These are phyloP conservation scores for Didymella keratinophila DNA, from an alignment of 2,329 filamentous ascomycete genomes.

Conservation along the genomic window DNA sequence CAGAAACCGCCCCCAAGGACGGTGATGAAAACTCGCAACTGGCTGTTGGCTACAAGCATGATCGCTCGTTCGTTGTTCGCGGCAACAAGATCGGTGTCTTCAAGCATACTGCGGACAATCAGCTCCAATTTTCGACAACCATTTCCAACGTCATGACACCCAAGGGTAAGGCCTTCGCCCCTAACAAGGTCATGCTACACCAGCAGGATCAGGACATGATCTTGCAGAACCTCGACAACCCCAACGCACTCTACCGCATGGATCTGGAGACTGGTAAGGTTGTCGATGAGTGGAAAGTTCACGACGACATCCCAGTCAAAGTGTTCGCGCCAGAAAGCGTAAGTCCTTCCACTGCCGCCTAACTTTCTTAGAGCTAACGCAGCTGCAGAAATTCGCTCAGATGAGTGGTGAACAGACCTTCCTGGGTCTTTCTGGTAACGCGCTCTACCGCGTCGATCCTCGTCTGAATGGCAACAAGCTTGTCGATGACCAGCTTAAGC, in stretches of 20 bases:
- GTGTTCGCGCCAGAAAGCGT: conserved; percentile 90
- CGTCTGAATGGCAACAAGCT: conserved; percentile 90
- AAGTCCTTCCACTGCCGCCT: conserved; percentile 36
- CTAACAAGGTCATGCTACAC: conserved; percentile 96
- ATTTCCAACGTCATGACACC: conserved; percentile 96
- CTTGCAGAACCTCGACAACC: conserved; percentile 80
- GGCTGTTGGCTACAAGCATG: conserved; percentile 95
- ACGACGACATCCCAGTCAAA: conserved; percentile 92
- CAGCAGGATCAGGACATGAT: conserved; percentile 90
- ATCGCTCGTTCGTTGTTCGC: conserved; percentile 94
- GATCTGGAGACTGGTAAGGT: conserved; percentile 98
- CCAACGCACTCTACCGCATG: conserved; percentile 95
- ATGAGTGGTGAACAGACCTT: conserved; percentile 97
- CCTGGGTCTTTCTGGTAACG: conserved; percentile 89
- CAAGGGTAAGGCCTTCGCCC: conserved; percentile 80
- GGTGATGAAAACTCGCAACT: conserved; percentile 91
- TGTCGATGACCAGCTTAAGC: conserved; percentile 90
- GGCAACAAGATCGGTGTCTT: conserved; percentile 99
- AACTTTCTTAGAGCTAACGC: conserved; percentile 30
- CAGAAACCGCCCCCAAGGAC: conserved; percentile 71
- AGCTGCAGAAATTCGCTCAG: conserved; percentile 83
- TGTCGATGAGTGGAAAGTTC: conserved; percentile 97
- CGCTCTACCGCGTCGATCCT: conserved; percentile 91
- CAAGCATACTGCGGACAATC: conserved; percentile 92
- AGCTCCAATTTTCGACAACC: conserved; percentile 94